Percentiles rank a stretch among this genome's conserved stretches.
phyloP scores from a whole-genome alignment of 1,139 yeast species.

The Zygoascus meyerae region DNA sequence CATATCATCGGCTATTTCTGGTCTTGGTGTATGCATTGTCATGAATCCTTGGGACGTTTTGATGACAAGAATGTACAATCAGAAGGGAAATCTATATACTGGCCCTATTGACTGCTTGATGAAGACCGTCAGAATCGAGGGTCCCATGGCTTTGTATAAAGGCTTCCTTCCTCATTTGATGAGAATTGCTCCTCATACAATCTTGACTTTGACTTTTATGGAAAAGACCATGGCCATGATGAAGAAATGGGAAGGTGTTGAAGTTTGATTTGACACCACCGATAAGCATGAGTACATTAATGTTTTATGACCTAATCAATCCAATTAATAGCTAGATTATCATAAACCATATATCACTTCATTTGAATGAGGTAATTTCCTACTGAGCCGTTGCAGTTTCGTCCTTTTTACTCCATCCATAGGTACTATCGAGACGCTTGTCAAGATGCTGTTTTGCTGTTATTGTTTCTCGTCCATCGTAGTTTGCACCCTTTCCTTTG shows the following conservation, averaged over 20 bases:
- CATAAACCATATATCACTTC: neutral
- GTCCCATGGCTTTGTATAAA: slow-evolving; percentile 81
- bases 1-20: slow-evolving; percentile 70
- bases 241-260: slow-evolving; percentile 36
- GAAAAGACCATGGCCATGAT: slow-evolving; percentile 78
- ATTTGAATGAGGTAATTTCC: neutral
- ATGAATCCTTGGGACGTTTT: slow-evolving; percentile 98
- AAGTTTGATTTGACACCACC: slow-evolving; percentile 10
- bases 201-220: slow-evolving; percentile 85
- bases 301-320: neutral
- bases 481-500: slow-evolving; percentile 27
- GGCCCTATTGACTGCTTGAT: slow-evolving; percentile 85
- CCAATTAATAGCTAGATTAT: neutral
- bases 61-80: slow-evolving; percentile 90
- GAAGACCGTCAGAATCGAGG: slow-evolving; percentile 78
- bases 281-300: neutral
- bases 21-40: slow-evolving; percentile 86
- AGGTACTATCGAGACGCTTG: slow-evolving; percentile 62
- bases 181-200: slow-evolving; percentile 93
- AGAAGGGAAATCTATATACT: slow-evolving; percentile 76
- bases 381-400: neutral
- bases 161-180: slow-evolving; percentile 91
- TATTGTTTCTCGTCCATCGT: slow-evolving; percentile 21
- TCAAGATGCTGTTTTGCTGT: slow-evolving; percentile 67
- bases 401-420: slow-evolving; percentile 34